Evolutionary conservation across 176 grass and related monocot genomes (phyloP), one percentile per base, ranked within the genome.

Genomic region (Avena sativa): DNA sequence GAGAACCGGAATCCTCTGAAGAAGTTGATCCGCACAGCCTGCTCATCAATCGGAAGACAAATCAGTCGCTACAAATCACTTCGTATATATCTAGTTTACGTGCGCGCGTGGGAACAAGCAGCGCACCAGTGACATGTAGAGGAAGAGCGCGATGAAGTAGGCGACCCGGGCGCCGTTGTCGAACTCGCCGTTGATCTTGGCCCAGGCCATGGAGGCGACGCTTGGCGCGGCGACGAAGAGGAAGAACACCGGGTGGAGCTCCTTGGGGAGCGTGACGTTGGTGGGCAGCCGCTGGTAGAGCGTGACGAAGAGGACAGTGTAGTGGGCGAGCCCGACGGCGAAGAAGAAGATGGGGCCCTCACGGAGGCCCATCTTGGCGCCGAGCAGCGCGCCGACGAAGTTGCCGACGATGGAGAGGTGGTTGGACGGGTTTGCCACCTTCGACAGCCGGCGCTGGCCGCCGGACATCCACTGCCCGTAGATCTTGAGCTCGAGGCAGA

Each of bases 381-480:
- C 94, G 15, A 94, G 84, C 82, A 98, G 79, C 48, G 97, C 94
- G 28, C 94, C 97, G 2, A 99, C 92, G 71, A 99, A 99, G 94
- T 99, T 99, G 3, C 97, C 94, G 5, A 99, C 90, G 70, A 99
- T 94, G 28, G 97, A 93, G 26, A 99, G 86, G 79, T 99, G 90
- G 85, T 94, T 99, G 71, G 97, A 89, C 16, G 97, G 80, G 81
- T 99, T 99, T 23, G 97, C 97, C 56, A 99, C 97, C 83, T 96
- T 96, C 23, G 97, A 99, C 0, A 96, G 87, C 53, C 97, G 81
- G 0, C 94, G 81, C 60, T 94, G 80, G 0, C 97, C 92, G 1
- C 94, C 92, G 0, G 92, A 99, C 94, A 99, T 99, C 97, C 97
- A 99, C 85, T 99, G 97, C 1, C 97, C 97, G 80, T 99, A 99